phyloP scores from a whole-genome alignment of 129 eudicot species.

The Centrapalus pauciflorus region DNA sequence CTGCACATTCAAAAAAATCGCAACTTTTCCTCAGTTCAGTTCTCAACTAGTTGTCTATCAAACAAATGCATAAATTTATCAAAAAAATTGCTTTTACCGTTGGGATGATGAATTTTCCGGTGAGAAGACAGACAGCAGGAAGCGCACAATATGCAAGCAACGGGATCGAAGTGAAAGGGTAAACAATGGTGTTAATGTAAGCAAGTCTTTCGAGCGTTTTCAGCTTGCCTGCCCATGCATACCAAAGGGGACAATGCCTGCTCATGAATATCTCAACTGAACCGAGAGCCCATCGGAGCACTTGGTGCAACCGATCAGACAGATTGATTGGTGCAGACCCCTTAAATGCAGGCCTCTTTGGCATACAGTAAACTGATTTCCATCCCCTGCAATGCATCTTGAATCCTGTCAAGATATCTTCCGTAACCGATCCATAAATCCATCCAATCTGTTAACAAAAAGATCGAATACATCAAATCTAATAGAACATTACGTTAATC shows the following conservation, averaged over 20 bases:
- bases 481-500: neutral
- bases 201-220: slow-evolving; percentile 87
- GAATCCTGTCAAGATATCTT: slow-evolving; percentile 95
- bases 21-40: too few relatives aligned
- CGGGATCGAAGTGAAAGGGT: slow-evolving; percentile 95
- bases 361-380: slow-evolving; percentile 93
- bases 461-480: neutral
- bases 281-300: slow-evolving; percentile 98
- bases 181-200: slow-evolving; percentile 90
- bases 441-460: slow-evolving; percentile 75
- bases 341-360: slow-evolving; percentile 89
- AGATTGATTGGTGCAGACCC: slow-evolving; percentile 99
- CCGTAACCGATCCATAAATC: slow-evolving; percentile 95
- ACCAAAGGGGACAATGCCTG: slow-evolving; percentile 98
- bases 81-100: slow-evolving; percentile 56
- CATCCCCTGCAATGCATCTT: slow-evolving; percentile 99
- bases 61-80: too few relatives aligned
- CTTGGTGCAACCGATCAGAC: slow-evolving; percentile 96
- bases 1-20: slow-evolving; percentile 35
- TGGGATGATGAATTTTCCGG: slow-evolving; percentile 96
- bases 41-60: too few relatives aligned
- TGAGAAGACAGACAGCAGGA: slow-evolving; percentile 97
- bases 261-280: slow-evolving; percentile 95
- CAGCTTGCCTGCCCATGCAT: slow-evolving; percentile 88
- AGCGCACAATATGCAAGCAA: slow-evolving; percentile 84